Base-by-base conservation (phyloP, 192 early-diverging fungal genomes). In the Ambispora gerdemannii region DNA sequence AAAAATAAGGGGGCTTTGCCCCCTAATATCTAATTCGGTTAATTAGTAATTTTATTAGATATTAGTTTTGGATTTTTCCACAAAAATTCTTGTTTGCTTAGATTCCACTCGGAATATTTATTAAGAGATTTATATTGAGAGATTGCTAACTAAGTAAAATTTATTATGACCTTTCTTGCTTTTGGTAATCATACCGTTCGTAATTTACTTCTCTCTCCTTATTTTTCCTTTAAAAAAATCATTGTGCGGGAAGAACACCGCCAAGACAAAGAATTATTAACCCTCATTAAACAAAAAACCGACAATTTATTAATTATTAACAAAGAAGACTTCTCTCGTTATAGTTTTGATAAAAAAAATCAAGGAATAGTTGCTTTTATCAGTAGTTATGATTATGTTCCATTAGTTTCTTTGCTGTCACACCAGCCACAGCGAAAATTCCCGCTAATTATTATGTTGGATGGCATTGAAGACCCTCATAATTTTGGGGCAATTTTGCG, bases 301-400 rank as follows among this genome's bases (percentile, higher is more conserved):
- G 38, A 34, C n/a, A 1, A 8, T 19, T 32, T 63, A 35, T 63
- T 35, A 63, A 38, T 63, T 63, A 19, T n/a, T 63, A 36, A 8
- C 35, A 63, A 63, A 34, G 33, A 63, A 17, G 3, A 63, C 0
- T 63, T 63, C 38, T 63, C 60, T 19, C 60, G 60, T 36, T 63
- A 63, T 32, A 34, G 60, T 63, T 38, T 38, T 63, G 60, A 58
- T n/a, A 63, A 63, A 63, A 63, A 63, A 34, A 63, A 38, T 34
- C 60, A 63, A 63, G 60, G 60, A 4, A 63, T 63, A 35, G 60
- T 63, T n/a, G 60, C 31, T 63, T 63, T 63, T 63, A 63, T 63
- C 20, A 11, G 19, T 0, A 35, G 17, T 35, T 63, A 63, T 63
- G 33, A 32, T 33, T 35, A 63, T 63, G 15, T 35, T 36, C 8